phyloP scores from a whole-genome alignment of 2,329 filamentous ascomycete species.

The Knufia fluminis region DNA sequence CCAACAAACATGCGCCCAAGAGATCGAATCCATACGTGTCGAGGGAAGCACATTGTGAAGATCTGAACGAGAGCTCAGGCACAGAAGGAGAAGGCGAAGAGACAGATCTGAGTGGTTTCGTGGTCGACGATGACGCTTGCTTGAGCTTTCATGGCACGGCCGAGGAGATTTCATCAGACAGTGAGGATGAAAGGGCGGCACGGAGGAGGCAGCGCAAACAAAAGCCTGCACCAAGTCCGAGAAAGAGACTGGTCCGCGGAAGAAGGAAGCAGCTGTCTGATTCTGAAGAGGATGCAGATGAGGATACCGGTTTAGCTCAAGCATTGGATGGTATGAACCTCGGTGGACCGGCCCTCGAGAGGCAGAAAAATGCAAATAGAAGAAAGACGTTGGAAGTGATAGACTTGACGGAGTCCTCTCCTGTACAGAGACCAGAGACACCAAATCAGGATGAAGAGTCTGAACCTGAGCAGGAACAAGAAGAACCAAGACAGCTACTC shows the following conservation, averaged over 20 bases:
- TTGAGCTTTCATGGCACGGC: slow-evolving; percentile 20
- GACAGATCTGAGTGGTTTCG: slow-evolving; percentile 24
- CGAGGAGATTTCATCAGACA: slow-evolving; percentile 9
- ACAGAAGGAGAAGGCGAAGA: slow-evolving; percentile 22
- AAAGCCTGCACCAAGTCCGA: background rate
- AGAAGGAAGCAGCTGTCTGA: slow-evolving; percentile 20
- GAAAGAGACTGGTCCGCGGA: slow-evolving; percentile 24
- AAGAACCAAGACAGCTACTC: background rate
- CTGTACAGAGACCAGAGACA: background rate
- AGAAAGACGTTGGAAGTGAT: slow-evolving; percentile 15
- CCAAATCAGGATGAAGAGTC: background rate
- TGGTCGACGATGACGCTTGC: slow-evolving; percentile 24
- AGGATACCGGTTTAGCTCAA: slow-evolving; percentile 23
- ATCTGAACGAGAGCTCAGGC: slow-evolving; percentile 18
- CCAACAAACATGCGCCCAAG: slow-evolving; percentile 1
- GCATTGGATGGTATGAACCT: slow-evolving; percentile 21
- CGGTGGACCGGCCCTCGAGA: slow-evolving; percentile 4
- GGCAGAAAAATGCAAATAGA: background rate
- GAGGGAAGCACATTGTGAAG: slow-evolving; percentile 20
- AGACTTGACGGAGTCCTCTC: slow-evolving; percentile 18
- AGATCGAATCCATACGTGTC: slow-evolving; percentile 18
- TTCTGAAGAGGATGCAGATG: slow-evolving; percentile 28
- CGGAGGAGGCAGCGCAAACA: slow-evolving; percentile 1
- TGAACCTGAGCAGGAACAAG: background rate
- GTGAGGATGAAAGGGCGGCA: slow-evolving; percentile 6